A percentile compares a stretch with the other conserved stretches of the same genome.
Conservation (phyloP, 768 basidiomycete species). For the Pleurotus sapidus region DNA sequence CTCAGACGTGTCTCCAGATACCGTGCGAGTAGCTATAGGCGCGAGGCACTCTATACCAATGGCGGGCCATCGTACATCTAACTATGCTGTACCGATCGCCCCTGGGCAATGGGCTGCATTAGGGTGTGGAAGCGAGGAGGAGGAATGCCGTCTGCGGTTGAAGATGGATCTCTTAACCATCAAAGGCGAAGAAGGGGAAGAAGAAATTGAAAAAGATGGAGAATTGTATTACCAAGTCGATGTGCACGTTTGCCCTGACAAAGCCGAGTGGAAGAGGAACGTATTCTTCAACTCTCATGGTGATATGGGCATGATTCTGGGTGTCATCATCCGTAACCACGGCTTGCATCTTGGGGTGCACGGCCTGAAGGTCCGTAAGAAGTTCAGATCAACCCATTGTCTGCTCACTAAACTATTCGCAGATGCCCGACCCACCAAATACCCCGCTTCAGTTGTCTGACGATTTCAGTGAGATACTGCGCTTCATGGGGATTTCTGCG, state of each 20-base stretch:
- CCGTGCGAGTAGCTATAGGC: slow-evolving; percentile 38
- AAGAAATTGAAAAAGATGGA: not conserved
- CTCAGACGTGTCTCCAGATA: slow-evolving; percentile 30
- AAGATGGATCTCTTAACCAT: slow-evolving; percentile 13
- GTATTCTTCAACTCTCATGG: slow-evolving; percentile 64
- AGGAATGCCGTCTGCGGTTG: slow-evolving; percentile 18
- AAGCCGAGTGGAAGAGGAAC: slow-evolving; percentile 46
- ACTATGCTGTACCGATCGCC: slow-evolving; percentile 54
- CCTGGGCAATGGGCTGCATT: slow-evolving; percentile 34
- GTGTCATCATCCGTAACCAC: slow-evolving; percentile 47
- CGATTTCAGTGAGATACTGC: slow-evolving; percentile 46
- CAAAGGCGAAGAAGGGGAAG: not conserved
- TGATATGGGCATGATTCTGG: slow-evolving; percentile 70
- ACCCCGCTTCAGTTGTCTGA: slow-evolving; percentile 48
- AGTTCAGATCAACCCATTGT: not conserved
- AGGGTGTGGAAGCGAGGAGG: slow-evolving; percentile 26
- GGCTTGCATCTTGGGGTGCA: slow-evolving; percentile 49
- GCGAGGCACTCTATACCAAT: slow-evolving; percentile 45
- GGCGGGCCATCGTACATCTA: slow-evolving; percentile 55
- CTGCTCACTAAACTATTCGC: not conserved
- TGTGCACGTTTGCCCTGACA: slow-evolving; percentile 53
- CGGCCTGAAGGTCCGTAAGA: slow-evolving; percentile 52
- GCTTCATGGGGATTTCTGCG: slow-evolving; percentile 58
- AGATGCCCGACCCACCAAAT: slow-evolving; percentile 39
- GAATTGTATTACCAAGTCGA: slow-evolving; percentile 45